Conservation (phyloP, 768 basidiomycete genomes). For the Calocera cornea region DNA sequence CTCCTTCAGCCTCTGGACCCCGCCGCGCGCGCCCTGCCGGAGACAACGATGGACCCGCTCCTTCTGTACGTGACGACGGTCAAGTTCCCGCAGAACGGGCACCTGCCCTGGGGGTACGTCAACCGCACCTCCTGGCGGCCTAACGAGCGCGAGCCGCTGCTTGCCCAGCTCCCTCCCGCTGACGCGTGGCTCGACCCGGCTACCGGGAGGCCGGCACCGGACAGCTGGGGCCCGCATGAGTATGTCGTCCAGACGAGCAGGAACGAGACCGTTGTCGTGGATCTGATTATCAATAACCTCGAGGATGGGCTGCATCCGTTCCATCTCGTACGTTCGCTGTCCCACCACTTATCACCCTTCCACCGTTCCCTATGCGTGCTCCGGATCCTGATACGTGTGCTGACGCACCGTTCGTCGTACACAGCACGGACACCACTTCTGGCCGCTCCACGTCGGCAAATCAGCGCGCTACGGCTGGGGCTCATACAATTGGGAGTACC, state of each 20-base stretch:
- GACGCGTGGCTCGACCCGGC: slow-evolving; percentile 10
- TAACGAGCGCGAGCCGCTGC: slow-evolving; percentile 2
- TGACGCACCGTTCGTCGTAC: not conserved
- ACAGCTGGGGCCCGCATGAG: slow-evolving; percentile 9
- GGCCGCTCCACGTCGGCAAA: slow-evolving; percentile 6
- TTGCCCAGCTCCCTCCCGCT: slow-evolving; percentile 5
- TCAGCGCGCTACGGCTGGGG: slow-evolving; percentile 11
- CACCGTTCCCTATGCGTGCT: too few relatives aligned
- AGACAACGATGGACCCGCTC: not conserved
- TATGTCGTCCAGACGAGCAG: slow-evolving; percentile 12
- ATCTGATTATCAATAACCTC: slow-evolving; percentile 13
- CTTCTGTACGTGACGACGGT: slow-evolving; percentile 1
- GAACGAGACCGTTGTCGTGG: slow-evolving; percentile 8
- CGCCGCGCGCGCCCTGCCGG: not conserved
- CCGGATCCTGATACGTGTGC: not conserved
- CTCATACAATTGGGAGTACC: slow-evolving; percentile 7
- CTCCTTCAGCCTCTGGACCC: not conserved
- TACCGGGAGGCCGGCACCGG: slow-evolving; percentile 2
- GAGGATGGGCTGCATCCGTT: slow-evolving; percentile 14
- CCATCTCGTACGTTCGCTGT: slow-evolving; percentile 11
- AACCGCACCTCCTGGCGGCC: slow-evolving; percentile 1
- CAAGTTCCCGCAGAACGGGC: slow-evolving; percentile 3
- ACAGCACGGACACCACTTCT: slow-evolving; percentile 14
- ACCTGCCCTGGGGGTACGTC: not conserved
- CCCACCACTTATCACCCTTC: too few relatives aligned